Conservation (phyloP, 1,139 yeast genomes). For the Protomyces inouyei region DNA sequence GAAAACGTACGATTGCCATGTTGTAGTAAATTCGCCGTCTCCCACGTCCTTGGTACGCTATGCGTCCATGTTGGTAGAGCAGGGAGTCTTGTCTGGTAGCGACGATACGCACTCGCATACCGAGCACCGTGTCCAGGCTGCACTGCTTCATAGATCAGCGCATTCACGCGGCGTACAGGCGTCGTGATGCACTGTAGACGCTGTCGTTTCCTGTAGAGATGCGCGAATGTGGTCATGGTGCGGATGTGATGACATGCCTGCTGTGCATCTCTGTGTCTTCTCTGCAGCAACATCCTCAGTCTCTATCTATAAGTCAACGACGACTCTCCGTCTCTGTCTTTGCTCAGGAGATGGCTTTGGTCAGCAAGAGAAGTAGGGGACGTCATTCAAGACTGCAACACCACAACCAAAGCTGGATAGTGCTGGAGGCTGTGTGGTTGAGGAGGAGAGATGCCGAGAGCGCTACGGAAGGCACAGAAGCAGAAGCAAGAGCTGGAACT, state of each 20-base stretch:
- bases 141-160: background rate
- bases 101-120: background rate
- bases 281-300: background rate
- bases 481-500: conserved; percentile 3
- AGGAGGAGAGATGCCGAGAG: conserved; percentile 5
- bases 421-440: background rate
- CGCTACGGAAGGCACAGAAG: conserved; percentile 15
- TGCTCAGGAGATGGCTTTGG: background rate
- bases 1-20: background rate
- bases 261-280: no score
- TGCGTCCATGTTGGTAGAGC: no score
- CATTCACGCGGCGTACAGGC: background rate
- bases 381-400: background rate
- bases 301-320: background rate
- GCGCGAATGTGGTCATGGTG: background rate
- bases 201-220: background rate
- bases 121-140: background rate
- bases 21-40: background rate
- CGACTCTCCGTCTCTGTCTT: background rate
- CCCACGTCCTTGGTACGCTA: background rate
- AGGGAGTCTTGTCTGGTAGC: background rate
- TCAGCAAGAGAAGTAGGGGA: background rate
- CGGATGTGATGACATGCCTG: background rate
- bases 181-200: background rate
- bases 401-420: no score